Base-by-base conservation (phyloP, 2,329 filamentous ascomycete species). In the Leptographium wingfieldii region DNA sequence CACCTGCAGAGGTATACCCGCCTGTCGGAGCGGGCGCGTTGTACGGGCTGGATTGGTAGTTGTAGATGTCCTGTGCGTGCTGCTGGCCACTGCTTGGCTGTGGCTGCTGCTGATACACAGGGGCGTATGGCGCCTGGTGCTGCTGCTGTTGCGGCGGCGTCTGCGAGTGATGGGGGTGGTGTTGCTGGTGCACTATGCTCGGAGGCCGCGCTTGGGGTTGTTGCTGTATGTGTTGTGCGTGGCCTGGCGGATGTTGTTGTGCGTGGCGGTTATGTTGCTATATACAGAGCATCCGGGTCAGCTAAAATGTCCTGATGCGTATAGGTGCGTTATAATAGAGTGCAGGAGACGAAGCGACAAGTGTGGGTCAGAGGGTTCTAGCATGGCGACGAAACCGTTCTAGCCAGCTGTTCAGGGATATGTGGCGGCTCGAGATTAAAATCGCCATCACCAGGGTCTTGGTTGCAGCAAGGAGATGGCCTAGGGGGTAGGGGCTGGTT, bases 1-100 rank as follows among this genome's bases (percentile, higher is more conserved):
- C 76, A 94, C 90, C 89, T 78, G 88, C 88, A 70, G 90, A 90
- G 65, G 89, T 86, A 74, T 95, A 96, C 76, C 88, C 88, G 74
- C 87, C 88, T 59, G 87, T 85, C 63, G 87, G 83, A 75, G 87
- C 90, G 66, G 88, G 85, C 59, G 89, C 87, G 74, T 87, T 91
- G 76, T 95, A 95, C 12, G 89, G 83, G 71, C 85, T 90, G 64
- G 88, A 83, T 70, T 94, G 88, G 61, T 87, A 82, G 69, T 87
- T 84, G 73, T 92, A 95, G 67, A 88, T 75, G 66, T 95, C 88
- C 68, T 84, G 82, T 56, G 80, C 74, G 69, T 80, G 78, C 68
- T 86, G 85, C 53, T 35, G 33, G 33, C 80, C 79, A 68, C 77
- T 82, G 61, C 79, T 76, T 29, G 81, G 78, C 70, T 86, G 84